These are phyloP conservation scores for Vitis rotundifolia DNA, from an alignment of 164 flowering plant species.

Conservation along the genomic window DNA sequence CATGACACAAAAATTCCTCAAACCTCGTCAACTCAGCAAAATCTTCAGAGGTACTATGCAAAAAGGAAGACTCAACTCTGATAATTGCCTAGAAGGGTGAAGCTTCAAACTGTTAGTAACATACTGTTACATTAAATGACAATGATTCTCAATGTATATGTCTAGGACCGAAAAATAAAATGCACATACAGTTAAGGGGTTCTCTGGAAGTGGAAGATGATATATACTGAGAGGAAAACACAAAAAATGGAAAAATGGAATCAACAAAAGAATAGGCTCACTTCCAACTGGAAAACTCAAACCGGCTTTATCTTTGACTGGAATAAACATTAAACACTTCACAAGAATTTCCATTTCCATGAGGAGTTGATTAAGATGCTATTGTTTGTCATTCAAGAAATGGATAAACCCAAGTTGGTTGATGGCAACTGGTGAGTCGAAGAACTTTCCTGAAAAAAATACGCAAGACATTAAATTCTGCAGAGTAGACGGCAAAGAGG, in stretches of 20 bases:
- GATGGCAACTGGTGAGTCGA: not conserved
- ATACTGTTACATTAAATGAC: too few relatives aligned
- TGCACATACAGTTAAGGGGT: not conserved
- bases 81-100: too few relatives aligned
- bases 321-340: too few relatives aligned
- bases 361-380: not conserved
- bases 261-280: constrained; percentile 5
- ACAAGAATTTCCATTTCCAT: not conserved
- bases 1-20: too few relatives aligned
- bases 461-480: not conserved
- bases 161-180: not conserved
- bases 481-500: not conserved
- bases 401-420: not conserved
- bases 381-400: not conserved
- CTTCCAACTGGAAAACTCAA: not conserved
- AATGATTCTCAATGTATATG: not conserved
- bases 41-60: too few relatives aligned
- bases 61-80: too few relatives aligned
- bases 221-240: not conserved
- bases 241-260: not conserved
- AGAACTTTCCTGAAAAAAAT: not conserved
- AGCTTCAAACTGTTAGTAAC: too few relatives aligned
- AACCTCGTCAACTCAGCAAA: too few relatives aligned
- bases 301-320: not conserved
- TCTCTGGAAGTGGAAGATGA: not conserved